These are phyloP conservation scores for Lipomyces kockii DNA, from an alignment of 805 yeast genomes.

Conservation along the genomic window DNA sequence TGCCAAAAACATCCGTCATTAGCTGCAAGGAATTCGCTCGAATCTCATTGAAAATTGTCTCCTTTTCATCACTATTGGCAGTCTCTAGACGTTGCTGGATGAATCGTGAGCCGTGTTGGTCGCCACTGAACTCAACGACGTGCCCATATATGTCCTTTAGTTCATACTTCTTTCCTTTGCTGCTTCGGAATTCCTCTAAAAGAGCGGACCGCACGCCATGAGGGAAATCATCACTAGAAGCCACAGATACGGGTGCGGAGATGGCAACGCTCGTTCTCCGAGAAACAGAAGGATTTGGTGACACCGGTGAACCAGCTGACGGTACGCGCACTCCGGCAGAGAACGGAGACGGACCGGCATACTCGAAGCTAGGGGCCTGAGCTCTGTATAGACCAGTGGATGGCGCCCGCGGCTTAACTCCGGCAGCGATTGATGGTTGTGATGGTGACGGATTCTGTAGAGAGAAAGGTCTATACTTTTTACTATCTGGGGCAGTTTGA, in stretches of 20 bases:
- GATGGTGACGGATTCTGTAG: constrained; percentile 12
- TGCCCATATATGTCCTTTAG: constrained; percentile 81
- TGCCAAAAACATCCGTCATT: constrained; percentile 97
- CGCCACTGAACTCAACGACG: constrained; percentile 88
- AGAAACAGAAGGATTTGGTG: constrained; percentile 4
- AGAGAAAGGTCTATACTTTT: constrained; percentile 21
- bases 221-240: constrained; percentile 24
- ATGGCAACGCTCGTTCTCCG: constrained; percentile 9
- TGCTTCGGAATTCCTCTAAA: constrained; percentile 81
- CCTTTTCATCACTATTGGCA: constrained; percentile 72
- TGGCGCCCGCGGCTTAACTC: constrained; percentile 5
- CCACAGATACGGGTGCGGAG: constrained; percentile 8
- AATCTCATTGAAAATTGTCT: constrained; percentile 81
- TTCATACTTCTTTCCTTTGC: constrained; percentile 62
- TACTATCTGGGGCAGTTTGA: constrained; percentile 13
- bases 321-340: constrained; percentile 7
- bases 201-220: constrained; percentile 52
- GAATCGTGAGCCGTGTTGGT: constrained; percentile 96
- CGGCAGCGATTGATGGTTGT: constrained; percentile 5
- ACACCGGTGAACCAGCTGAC: constrained; percentile 7
- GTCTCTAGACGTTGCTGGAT: constrained; percentile 83
- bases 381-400: constrained; percentile 12
- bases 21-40: constrained; percentile 72
- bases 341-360: constrained; percentile 10
- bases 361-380: constrained; percentile 19